These are phyloP conservation scores for Phytophthora melonis DNA, from an alignment of 352 stramenopile species.

Conservation along the genomic window DNA sequence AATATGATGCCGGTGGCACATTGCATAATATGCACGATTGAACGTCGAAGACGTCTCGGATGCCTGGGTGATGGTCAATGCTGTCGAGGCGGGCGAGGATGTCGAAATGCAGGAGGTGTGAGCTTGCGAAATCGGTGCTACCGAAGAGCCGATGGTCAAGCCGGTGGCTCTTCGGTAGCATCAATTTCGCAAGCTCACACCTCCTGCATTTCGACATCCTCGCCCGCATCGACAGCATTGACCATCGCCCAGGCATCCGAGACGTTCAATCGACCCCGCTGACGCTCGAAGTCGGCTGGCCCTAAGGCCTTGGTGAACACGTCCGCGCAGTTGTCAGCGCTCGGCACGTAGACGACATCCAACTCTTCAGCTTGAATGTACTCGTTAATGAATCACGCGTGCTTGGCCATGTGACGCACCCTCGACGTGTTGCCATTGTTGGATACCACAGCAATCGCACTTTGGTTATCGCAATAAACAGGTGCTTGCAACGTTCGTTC, in stretches of 20 bases:
- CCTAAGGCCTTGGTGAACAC: conserved; percentile 8
- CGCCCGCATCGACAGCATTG: neutral
- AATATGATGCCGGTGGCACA: no score
- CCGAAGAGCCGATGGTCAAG: no score
- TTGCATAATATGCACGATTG: no score
- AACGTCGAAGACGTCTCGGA: no score
- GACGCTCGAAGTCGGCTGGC: conserved; percentile 4
- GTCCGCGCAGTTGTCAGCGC: neutral
- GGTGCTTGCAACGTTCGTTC: neutral
- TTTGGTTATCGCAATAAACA: conserved; percentile 13
- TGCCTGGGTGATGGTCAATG: no score
- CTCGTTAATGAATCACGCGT: conserved; percentile 9
- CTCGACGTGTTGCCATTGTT: conserved; percentile 16
- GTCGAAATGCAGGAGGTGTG: no score
- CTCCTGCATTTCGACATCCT: conserved; percentile 6
- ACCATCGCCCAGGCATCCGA: neutral
- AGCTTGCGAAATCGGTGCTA: no score
- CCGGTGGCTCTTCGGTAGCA: no score
- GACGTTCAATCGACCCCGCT: neutral
- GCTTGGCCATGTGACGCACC: conserved; percentile 12
- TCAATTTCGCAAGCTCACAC: neutral
- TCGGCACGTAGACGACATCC: neutral
- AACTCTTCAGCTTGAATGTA: neutral
- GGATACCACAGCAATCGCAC: conserved; percentile 1
- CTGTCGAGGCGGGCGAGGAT: no score